Percentiles rank a stretch among this genome's conserved stretches.
phyloP scores from a whole-genome alignment of 2,329 filamentous ascomycete genomes.

The Iodosphaeria phyllophila region DNA sequence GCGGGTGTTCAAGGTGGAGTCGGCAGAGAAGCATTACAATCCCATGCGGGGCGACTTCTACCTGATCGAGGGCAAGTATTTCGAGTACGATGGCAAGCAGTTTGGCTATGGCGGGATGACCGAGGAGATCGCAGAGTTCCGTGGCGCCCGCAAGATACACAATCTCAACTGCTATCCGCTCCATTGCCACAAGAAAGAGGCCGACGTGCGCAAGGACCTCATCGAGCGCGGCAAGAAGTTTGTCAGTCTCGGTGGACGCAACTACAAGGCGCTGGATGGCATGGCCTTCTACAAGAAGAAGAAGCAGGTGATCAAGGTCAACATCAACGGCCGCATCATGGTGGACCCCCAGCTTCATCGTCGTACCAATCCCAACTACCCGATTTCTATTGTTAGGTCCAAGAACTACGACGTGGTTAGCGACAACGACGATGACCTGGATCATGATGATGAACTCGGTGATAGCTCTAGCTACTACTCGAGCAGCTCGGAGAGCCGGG shows the following conservation, averaged over 20 bases:
- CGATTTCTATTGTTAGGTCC: conserved; percentile 53
- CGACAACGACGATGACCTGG: conserved; percentile 26
- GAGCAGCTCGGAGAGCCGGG: too few relatives aligned
- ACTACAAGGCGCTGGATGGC: conserved; percentile 68
- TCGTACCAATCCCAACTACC: conserved; percentile 73
- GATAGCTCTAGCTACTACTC: too few relatives aligned
- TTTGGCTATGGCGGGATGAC: conserved; percentile 60
- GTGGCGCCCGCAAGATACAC: conserved; percentile 66
- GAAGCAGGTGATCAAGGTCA: conserved; percentile 56
- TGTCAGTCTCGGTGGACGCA: conserved; percentile 59
- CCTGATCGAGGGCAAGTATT: conserved; percentile 57
- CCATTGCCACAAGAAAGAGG: conserved; percentile 58
- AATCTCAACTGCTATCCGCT: conserved; percentile 62
- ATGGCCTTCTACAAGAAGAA: conserved; percentile 75
- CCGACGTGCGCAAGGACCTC: conserved; percentile 42
- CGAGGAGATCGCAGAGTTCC: conserved; percentile 56
- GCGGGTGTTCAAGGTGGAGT: conserved; percentile 65
- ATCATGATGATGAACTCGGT: conserved; percentile 20
- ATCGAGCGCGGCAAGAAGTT: conserved; percentile 75
- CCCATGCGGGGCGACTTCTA: conserved; percentile 62
- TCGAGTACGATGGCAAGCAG: conserved; percentile 76
- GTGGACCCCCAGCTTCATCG: conserved; percentile 69
- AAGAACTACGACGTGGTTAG: conserved; percentile 46
- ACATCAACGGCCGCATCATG: conserved; percentile 78
- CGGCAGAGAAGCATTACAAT: conserved; percentile 48